phyloP scores from a whole-genome alignment of 768 basidiomycete genomes.

The Coprinopsis marcescibilis region DNA sequence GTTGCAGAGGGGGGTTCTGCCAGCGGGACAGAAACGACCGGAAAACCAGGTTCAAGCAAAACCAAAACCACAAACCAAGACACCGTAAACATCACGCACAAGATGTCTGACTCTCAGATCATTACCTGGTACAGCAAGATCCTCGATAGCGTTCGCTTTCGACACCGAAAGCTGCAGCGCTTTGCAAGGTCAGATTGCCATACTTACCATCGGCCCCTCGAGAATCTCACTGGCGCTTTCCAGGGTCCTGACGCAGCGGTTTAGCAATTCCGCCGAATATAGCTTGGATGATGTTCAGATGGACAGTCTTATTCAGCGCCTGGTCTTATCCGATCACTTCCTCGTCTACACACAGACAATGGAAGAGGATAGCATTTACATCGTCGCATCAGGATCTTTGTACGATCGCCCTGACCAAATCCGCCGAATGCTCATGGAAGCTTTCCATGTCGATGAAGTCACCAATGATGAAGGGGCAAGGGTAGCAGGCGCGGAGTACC shows the following conservation, averaged over 20 bases:
- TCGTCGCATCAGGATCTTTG: constrained; percentile 75
- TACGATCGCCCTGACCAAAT: constrained; percentile 73
- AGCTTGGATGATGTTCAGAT: constrained; percentile 67
- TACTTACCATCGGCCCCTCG: background rate
- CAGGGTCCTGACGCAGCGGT: constrained; percentile 74
- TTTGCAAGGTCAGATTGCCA: constrained; percentile 65
- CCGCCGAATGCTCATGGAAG: constrained; percentile 73
- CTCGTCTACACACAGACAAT: constrained; percentile 86
- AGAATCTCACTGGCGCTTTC: constrained; percentile 9
- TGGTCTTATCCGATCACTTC: constrained; percentile 85
- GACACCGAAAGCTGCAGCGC: constrained; percentile 91
- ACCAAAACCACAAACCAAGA: constrained; percentile 31
- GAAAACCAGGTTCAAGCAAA: constrained; percentile 11
- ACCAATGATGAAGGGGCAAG: constrained; percentile 49
- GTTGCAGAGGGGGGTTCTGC: background rate
- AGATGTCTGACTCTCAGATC: constrained; percentile 79
- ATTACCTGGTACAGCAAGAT: constrained; percentile 90
- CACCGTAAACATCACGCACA: constrained; percentile 31
- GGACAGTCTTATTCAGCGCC: constrained; percentile 70
- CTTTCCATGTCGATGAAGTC: constrained; percentile 72
- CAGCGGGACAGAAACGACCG: background rate
- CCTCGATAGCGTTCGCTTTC: constrained; percentile 83
- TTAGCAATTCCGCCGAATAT: constrained; percentile 93
- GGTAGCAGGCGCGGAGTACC: constrained; percentile 32
- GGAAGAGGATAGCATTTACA: constrained; percentile 89